Percentiles rank a stretch among this genome's conserved stretches.
Evolutionary conservation across 116 monocot species (phyloP).

Genomic region (Papilionanthe hybrid): DNA sequence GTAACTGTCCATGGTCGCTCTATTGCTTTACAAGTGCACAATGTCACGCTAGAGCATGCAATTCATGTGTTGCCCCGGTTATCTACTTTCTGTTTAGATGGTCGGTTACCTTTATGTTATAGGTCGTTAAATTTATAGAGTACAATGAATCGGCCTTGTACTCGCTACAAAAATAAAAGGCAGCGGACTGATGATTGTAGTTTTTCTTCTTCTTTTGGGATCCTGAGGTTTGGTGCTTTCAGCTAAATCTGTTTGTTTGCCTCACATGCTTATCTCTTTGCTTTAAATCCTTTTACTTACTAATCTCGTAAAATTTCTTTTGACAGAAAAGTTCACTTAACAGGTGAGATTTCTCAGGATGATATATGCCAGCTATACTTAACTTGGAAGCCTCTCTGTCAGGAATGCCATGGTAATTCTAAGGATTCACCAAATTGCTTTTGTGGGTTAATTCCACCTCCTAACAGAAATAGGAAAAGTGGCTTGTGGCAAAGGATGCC

Average conservation of each 20-base stretch:
- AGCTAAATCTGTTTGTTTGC: background rate
- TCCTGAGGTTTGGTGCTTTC: slow-evolving; percentile 40
- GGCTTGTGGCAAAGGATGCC: slow-evolving; percentile 90
- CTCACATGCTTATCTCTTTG: background rate
- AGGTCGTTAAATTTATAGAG: slow-evolving; percentile 7
- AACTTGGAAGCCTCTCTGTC: slow-evolving; percentile 60
- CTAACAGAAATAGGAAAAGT: slow-evolving; percentile 62
- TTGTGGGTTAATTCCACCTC: slow-evolving; percentile 79
- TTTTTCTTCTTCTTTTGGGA: slow-evolving; percentile 27
- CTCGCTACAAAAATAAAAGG: slow-evolving; percentile 69
- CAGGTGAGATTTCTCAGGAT: slow-evolving; percentile 44
- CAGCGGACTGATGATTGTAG: slow-evolving; percentile 37
- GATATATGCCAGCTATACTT: slow-evolving; percentile 71
- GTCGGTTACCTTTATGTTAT: background rate
- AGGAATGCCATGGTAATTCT: slow-evolving; percentile 81
- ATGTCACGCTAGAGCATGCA: slow-evolving; percentile 2
- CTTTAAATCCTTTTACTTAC: background rate
- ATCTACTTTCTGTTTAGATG: slow-evolving; percentile 1
- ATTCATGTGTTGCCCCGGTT: background rate
- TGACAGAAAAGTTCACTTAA: slow-evolving; percentile 72
- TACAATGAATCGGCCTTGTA: slow-evolving; percentile 65
- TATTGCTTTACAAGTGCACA: background rate
- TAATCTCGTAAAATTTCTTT: slow-evolving; percentile 10
- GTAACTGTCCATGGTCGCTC: background rate
- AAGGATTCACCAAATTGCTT: slow-evolving; percentile 95